Percentiles rank a stretch among this genome's conserved stretches.
phyloP scores from a whole-genome alignment of 2,329 filamentous ascomycete genomes.

The Fusarium robinianum region DNA sequence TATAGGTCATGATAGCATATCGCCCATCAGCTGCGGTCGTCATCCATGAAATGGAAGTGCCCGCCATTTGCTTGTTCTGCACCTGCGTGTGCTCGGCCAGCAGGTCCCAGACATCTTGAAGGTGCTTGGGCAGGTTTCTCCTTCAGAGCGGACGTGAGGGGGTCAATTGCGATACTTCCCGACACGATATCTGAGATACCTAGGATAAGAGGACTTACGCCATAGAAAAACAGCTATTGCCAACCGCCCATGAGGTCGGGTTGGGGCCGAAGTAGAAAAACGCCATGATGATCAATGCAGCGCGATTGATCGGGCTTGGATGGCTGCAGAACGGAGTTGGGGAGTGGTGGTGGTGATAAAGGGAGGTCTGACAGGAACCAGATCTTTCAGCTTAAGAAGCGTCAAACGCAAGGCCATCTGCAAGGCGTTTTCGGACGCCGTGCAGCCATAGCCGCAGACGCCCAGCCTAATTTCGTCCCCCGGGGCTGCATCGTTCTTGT shows the following conservation, averaged over 20 bases:
- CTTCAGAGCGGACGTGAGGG: conserved; percentile 1
- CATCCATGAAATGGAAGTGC: conserved; percentile 13
- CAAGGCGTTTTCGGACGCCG: too few relatives aligned
- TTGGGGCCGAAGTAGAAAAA: conserved; percentile 23
- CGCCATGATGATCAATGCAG: conserved; percentile 15
- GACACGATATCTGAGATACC: not conserved
- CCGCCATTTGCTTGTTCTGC: conserved; percentile 14
- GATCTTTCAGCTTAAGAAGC: too few relatives aligned
- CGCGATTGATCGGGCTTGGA: too few relatives aligned
- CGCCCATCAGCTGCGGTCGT: conserved; percentile 4
- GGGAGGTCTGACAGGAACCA: too few relatives aligned
- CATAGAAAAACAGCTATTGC: conserved; percentile 13
- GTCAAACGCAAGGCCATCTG: too few relatives aligned
- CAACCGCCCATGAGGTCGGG: conserved; percentile 17
- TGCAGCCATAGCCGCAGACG: too few relatives aligned
- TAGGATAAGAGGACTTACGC: conserved; percentile 11
- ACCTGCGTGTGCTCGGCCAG: conserved; percentile 8
- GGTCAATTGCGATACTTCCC: not conserved
- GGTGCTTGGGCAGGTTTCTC: conserved; percentile 7
- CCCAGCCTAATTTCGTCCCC: too few relatives aligned
- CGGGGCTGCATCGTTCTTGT: too few relatives aligned
- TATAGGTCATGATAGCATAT: conserved; percentile 16
- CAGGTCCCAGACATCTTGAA: conserved; percentile 14
- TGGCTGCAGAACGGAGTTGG: too few relatives aligned
- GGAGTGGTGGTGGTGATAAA: too few relatives aligned